phyloP scores from a whole-genome alignment of 2,329 filamentous ascomycete genomes.

The Paecilomyces formosus region DNA sequence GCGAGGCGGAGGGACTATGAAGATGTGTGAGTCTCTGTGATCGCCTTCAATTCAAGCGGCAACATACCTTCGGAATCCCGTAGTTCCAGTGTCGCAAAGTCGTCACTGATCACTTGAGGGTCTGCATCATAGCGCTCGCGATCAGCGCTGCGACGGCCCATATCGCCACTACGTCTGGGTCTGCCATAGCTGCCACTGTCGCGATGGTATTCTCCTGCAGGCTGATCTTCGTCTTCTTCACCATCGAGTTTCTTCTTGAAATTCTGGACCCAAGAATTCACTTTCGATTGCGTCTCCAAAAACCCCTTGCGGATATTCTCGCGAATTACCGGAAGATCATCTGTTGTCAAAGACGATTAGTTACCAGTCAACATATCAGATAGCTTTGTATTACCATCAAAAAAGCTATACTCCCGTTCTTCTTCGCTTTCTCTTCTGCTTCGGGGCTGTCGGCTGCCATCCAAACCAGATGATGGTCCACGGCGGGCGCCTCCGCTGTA shows the following conservation, averaged over 20 bases:
- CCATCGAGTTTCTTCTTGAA: constrained; percentile 92
- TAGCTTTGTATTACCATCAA: constrained; percentile 55
- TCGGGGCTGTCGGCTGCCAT: constrained; percentile 33
- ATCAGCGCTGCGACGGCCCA: constrained; percentile 68
- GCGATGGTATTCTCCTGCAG: constrained; percentile 29
- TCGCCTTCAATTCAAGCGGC: background rate
- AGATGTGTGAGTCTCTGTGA: background rate
- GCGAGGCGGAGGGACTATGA: constrained; percentile 45
- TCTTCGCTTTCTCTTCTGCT: constrained; percentile 52
- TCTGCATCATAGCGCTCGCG: constrained; percentile 92
- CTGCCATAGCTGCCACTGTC: constrained; percentile 36
- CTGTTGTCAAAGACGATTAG: constrained; percentile 33
- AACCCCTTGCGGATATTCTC: constrained; percentile 95
- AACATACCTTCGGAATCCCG: constrained; percentile 51
- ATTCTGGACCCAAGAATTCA: constrained; percentile 86
- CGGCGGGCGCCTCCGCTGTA: constrained; percentile 51
- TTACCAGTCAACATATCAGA: background rate
- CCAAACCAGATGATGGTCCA: constrained; percentile 20
- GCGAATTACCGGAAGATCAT: constrained; percentile 86
- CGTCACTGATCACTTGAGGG: constrained; percentile 79
- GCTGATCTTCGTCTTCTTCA: constrained; percentile 58
- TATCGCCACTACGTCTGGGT: constrained; percentile 54
- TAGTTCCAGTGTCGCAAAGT: constrained; percentile 65
- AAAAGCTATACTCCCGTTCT: constrained; percentile 77
- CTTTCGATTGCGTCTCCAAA: constrained; percentile 82